Base-by-base conservation (phyloP, 2,329 filamentous ascomycete genomes). In the Trichoderma atrobrunneum region DNA sequence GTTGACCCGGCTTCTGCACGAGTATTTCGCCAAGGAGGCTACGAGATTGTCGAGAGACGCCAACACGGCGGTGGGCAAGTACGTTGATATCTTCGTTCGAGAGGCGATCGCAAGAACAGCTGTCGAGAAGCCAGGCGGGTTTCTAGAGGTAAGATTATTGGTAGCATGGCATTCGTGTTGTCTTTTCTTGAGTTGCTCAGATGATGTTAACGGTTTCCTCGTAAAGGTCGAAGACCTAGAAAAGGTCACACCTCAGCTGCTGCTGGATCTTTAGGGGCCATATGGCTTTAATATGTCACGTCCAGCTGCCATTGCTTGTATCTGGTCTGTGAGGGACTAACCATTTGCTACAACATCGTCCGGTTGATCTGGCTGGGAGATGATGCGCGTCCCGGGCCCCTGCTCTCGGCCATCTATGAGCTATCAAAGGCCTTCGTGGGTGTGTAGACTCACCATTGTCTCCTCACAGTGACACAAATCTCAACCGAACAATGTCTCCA, bases 61-160 rank as follows among this genome's bases (percentile, higher is more conserved):
- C 5, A 93, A 95, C 79, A 87, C 84, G 7, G 88, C 94, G 1
- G 88, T 95, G 72, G 92, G 90, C 16, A 94, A 92, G 82, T 98
- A 98, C 80, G 87, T 98, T 81, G 94, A 98, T 81, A 89, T 95
- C 0, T 98, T 98, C 82, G 92, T 97, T 68, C 87, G 92, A 74
- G 95, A 98, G 83, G 93, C 94, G 1, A 90, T 98, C 79, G 93
- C 94, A 18, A 84, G 95, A 78, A 91, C 93, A 51, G 89, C 90
- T 11, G 89, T 90, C 72, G 92, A 93, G 84, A 91, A 91, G 78
- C 85, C 85, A 36, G 86, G 89, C 72, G 90, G 88, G 5, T 94
- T 95, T 78, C 80, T 95, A 43, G 93, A 96, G 88, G 91, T 94
- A 75, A 81, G 88, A 81, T 3, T 11, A 11, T 34, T 14, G 10